A percentile compares a stretch with the other conserved stretches of the same genome.
Evolutionary conservation across 106 monocot species (phyloP).

Genomic region (Dioscorea alata): DNA sequence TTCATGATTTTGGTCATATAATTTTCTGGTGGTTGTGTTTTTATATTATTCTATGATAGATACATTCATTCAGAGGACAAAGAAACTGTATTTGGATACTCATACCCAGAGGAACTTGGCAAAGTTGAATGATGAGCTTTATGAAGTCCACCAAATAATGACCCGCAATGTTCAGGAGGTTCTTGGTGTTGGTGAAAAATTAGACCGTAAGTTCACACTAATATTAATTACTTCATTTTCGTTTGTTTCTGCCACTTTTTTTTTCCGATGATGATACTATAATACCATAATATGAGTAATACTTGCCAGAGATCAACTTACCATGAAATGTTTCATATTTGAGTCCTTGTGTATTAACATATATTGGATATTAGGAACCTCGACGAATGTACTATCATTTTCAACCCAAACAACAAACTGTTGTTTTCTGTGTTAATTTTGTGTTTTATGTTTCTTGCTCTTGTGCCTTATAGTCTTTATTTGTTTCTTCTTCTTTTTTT

Average conservation of each 20-base stretch:
- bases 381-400: too few species aligned
- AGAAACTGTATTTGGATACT: conserved; percentile 91
- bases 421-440: background rate
- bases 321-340: too few species aligned
- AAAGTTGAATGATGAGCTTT: conserved; percentile 96
- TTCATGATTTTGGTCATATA: background rate
- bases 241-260: background rate
- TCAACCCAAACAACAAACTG: too few species aligned
- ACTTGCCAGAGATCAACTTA: too few species aligned
- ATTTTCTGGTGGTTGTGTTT: conserved; percentile 3
- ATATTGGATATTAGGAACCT: too few species aligned
- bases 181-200: conserved; percentile 96
- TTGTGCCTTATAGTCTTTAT: too few species aligned
- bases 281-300: too few species aligned
- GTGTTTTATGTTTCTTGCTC: background rate
- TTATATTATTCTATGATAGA: conserved; percentile 37
- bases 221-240: conserved; percentile 7
- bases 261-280: too few species aligned
- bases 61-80: conserved; percentile 98
- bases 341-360: too few species aligned
- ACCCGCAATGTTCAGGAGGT: conserved; percentile 99
- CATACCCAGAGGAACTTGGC: conserved; percentile 88
- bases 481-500: too few species aligned
- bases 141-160: conserved; percentile 99
- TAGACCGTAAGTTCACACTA: conserved; percentile 73